These are phyloP conservation scores for Ogataea trehaloabstinens DNA, from an alignment of 805 yeast genomes.

Conservation along the genomic window DNA sequence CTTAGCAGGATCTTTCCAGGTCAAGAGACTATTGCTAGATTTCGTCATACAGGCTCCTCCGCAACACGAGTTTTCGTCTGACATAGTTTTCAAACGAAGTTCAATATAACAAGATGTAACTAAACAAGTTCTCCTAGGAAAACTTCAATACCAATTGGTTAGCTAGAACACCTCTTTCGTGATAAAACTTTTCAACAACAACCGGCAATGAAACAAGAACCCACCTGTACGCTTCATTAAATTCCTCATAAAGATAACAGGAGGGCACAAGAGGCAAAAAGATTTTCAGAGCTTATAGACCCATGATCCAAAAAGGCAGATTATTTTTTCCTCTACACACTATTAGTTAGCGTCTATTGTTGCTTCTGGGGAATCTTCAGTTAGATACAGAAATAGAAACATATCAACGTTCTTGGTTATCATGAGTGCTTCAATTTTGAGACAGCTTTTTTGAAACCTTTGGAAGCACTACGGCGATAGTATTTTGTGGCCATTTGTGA, in stretches of 20 bases:
- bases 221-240: not conserved
- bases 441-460: slow-evolving; percentile 59
- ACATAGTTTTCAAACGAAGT: slow-evolving; percentile 6
- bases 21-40: slow-evolving; percentile 41
- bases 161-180: not conserved
- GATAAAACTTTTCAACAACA: too few species aligned
- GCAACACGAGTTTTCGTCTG: slow-evolving; percentile 24
- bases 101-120: too few species aligned
- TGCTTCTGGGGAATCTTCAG: slow-evolving; percentile 1
- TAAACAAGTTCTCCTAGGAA: too few species aligned
- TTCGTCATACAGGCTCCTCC: slow-evolving; percentile 32
- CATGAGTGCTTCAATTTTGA: slow-evolving; percentile 24
- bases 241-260: not conserved
- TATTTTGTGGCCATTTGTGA: slow-evolving; percentile 43
- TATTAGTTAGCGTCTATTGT: too few species aligned
- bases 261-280: slow-evolving; percentile 1
- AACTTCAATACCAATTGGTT: slow-evolving; percentile 1
- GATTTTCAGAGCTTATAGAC: not conserved
- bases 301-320: not conserved
- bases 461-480: slow-evolving; percentile 59
- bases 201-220: not conserved
- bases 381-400: too few species aligned
- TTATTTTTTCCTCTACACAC: too few species aligned
- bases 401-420: too few species aligned
- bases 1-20: slow-evolving; percentile 74